Evolutionary conservation across 2,329 filamentous ascomycete genomes (phyloP), one percentile per base, ranked within the genome.

Genomic region (Canariomyces notabilis): DNA sequence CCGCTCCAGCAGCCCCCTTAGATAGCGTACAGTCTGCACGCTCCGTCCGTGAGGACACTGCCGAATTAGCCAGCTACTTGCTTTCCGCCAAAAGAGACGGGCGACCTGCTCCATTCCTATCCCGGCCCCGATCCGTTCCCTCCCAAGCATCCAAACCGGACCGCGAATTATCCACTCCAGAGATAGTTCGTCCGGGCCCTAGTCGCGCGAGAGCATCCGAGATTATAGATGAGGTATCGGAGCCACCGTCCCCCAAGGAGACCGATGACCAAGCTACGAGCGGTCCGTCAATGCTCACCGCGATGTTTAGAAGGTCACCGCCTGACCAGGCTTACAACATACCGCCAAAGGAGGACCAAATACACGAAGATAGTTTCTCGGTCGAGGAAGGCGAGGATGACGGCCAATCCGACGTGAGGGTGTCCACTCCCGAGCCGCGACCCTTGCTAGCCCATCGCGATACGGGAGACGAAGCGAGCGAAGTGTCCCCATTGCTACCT

Each of bases 11-110:
- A 79, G 74, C 69, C 32, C 74, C 75, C 15, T 61, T 79, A 66
- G 86, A 91, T 61, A 85, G 80, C 57, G 77, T 80, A 15, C 80
- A 87, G 57, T 87, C 87, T 64, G 85, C 87, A 26, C 80, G 83
- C 49, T 86, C 82, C 54, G 85, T 95, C 33, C 84, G 89, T 53
- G 84, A 93, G 66, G 85, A 93, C 61, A 94, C 89, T 2, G 87
- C 89, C 42, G 88, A 95, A 66, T 74, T 95, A 46, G 89, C 89
- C 35, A 88, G 80, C 15, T 89, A 90, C 62, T 83, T 88, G 40
- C 76, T 95, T 21, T 83, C 83, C 32, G 80, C 86, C 57, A 75
- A 76, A 57, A 67, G 73, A 47, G 64, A 68, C 48, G 64, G 63
- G 23, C 67, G 65, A 35, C 69, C 64, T 50, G 66, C 72, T 4